Evolutionary conservation across 164 flowering plant genomes (phyloP).

Genomic region (Euptelea pleiosperma): DNA sequence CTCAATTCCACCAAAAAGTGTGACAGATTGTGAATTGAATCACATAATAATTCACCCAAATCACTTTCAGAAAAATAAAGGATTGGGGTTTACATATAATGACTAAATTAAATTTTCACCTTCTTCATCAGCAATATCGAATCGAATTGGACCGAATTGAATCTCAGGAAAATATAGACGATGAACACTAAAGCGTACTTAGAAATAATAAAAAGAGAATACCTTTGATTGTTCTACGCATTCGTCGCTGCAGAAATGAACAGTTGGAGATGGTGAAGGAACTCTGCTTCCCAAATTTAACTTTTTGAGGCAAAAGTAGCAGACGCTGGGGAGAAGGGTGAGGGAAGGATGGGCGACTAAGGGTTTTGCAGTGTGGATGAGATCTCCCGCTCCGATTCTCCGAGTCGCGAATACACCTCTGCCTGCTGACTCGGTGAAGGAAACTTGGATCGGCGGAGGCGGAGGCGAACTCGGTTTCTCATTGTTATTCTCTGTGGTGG

Average conservation of each 20-base stretch:
- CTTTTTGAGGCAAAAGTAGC: conserved; percentile 26
- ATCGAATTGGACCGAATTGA: too few species aligned
- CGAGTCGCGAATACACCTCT: conserved; percentile 88
- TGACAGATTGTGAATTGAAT: too few species aligned
- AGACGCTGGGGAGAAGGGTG: conserved; percentile 27
- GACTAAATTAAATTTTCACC: too few species aligned
- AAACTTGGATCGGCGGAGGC: conserved; percentile 82
- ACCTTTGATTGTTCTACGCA: conserved; percentile 56
- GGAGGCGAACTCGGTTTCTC: conserved; percentile 21
- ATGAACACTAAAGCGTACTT: neutral
- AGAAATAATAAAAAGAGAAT: neutral
- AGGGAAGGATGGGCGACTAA: conserved; percentile 63
- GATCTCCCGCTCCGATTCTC: conserved; percentile 62
- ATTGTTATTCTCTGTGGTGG: neutral
- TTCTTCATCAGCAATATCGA: too few species aligned
- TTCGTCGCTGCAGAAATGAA: conserved; percentile 52
- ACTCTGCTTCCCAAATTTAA: conserved; percentile 2
- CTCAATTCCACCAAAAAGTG: too few species aligned
- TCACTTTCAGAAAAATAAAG: too few species aligned
- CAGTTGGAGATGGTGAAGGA: conserved; percentile 12
- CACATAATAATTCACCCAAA: too few species aligned
- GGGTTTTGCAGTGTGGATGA: conserved; percentile 85
- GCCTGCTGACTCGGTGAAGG: conserved; percentile 72
- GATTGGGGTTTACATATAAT: too few species aligned
- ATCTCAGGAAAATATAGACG: neutral